A percentile compares a stretch with the other conserved stretches of the same genome.
These are phyloP conservation scores for Cercospora sp. DNA, from an alignment of 2,329 filamentous ascomycete genomes.

Conservation along the genomic window DNA sequence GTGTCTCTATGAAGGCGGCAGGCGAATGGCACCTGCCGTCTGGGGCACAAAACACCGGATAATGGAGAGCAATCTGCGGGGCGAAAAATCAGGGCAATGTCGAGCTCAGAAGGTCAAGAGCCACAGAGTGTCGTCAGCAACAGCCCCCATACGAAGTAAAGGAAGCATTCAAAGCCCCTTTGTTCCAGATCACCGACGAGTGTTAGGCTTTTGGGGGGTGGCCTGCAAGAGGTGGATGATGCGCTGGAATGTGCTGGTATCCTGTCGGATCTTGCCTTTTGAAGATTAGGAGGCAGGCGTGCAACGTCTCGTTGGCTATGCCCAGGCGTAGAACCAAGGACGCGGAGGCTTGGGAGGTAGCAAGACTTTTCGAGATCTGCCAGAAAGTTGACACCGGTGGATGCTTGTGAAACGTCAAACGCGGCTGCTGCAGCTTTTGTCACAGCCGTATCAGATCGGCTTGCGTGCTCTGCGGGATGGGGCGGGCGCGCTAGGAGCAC, in stretches of 20 bases:
- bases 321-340: constrained; percentile 5
- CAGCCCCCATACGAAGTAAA: not conserved
- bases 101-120: not conserved
- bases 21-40: not conserved
- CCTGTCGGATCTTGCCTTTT: constrained; percentile 7
- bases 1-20: not conserved
- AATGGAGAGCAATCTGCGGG: not conserved
- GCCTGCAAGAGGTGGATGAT: constrained; percentile 2
- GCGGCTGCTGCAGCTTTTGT: not conserved
- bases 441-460: not conserved
- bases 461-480: not conserved
- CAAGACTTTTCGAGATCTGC: not conserved
- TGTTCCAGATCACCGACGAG: constrained; percentile 1
- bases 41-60: not conserved
- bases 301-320: not conserved
- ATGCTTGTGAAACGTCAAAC: not conserved
- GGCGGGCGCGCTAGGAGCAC: not conserved
- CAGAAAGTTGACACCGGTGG: constrained; percentile 1
- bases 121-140: not conserved
- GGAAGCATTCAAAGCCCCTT: not conserved
- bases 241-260: constrained; percentile 16
- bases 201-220: not conserved
- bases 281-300: not conserved
- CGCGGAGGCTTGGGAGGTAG: constrained; percentile 3
- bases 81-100: not conserved